A percentile compares a stretch with the other conserved stretches of the same genome.
These are phyloP conservation scores for Starmerella apis DNA, from an alignment of 805 yeast genomes.

Conservation along the genomic window DNA sequence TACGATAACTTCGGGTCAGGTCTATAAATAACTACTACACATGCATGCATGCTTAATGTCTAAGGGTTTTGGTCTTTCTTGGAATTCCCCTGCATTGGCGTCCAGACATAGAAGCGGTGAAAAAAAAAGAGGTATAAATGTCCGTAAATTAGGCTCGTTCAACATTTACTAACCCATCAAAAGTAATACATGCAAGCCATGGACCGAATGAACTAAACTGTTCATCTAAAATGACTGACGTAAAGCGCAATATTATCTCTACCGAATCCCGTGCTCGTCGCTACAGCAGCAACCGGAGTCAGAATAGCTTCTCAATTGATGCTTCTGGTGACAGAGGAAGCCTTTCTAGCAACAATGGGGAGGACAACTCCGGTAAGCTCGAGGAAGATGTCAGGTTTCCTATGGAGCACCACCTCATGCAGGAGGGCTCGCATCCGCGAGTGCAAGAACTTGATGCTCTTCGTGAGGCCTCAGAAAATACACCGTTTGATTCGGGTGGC, in stretches of 20 bases:
- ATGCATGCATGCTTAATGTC: neutral
- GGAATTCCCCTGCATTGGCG: neutral
- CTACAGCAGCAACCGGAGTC: slow-evolving; percentile 1
- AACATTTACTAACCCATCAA: no score
- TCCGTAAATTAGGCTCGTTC: neutral
- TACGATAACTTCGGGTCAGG: no score
- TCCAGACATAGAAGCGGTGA: neutral
- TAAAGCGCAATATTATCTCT: neutral
- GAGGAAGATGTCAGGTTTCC: slow-evolving; percentile 14
- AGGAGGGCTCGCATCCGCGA: slow-evolving; percentile 6
- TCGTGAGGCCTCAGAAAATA: neutral
- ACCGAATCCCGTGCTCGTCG: slow-evolving; percentile 5
- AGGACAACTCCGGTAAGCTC: slow-evolving; percentile 7
- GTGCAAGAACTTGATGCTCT: slow-evolving; percentile 10
- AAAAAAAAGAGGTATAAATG: slow-evolving; percentile 2
- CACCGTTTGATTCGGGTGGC: neutral
- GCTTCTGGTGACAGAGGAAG: neutral
- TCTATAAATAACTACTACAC: neutral
- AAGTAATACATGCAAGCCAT: neutral
- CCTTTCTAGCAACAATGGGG: neutral
- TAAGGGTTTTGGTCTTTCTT: neutral
- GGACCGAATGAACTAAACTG: neutral
- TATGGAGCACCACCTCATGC: slow-evolving; percentile 13
- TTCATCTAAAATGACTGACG: slow-evolving; percentile 1
- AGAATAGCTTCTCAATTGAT: neutral